phyloP scores from a whole-genome alignment of 2,329 filamentous ascomycete genomes.

The Diaporthe destruens region DNA sequence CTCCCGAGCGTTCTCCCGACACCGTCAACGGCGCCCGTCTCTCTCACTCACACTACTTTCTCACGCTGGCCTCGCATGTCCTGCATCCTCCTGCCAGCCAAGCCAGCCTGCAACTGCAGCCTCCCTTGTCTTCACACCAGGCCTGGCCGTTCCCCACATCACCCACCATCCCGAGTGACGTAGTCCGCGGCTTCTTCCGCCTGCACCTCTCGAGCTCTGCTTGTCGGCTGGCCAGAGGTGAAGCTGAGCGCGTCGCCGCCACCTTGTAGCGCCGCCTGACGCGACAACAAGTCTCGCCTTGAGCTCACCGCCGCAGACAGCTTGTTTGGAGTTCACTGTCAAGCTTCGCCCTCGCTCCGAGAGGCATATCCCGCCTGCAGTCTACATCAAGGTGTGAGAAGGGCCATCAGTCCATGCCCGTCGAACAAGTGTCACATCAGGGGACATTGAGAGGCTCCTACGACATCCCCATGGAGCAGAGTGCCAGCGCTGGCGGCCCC shows the following conservation, averaged over 20 bases:
- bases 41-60: neutral
- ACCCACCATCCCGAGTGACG: conserved; percentile 34
- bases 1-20: conserved; percentile 18
- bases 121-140: conserved; percentile 13
- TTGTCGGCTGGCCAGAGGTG: neutral
- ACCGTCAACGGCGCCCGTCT: neutral
- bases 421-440: conserved; percentile 35
- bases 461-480: conserved; percentile 35
- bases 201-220: conserved; percentile 12
- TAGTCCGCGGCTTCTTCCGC: conserved; percentile 27
- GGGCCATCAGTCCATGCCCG: conserved; percentile 18
- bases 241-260: conserved; percentile 29
- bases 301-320: neutral
- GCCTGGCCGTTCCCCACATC: neutral
- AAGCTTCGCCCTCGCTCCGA: neutral
- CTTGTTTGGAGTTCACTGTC: neutral
- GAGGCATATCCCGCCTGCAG: neutral
- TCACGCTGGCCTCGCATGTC: neutral
- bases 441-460: conserved; percentile 33
- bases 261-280: conserved; percentile 19
- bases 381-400: neutral
- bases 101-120: conserved; percentile 21
- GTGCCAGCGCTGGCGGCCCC: conserved; percentile 11
- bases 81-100: neutral
- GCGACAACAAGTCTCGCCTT: conserved; percentile 15